Conservation (phyloP, 2,329 filamentous ascomycete genomes). For the Alternaria sp. region DNA sequence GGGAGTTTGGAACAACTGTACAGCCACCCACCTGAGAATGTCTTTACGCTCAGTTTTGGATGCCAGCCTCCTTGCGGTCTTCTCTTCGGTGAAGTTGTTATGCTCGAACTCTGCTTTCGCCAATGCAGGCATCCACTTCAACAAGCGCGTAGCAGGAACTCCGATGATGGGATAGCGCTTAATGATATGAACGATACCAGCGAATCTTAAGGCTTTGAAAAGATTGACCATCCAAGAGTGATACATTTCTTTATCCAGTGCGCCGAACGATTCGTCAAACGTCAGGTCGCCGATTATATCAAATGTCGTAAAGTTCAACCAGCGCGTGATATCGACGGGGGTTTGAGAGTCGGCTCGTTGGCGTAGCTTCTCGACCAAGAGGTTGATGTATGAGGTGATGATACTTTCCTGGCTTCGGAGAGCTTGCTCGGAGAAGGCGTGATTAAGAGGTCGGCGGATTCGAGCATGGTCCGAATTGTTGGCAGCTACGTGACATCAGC, state of each 20-base stretch:
- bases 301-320: conserved; percentile 35
- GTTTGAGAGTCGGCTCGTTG: conserved; percentile 9
- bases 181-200: conserved; percentile 13
- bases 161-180: conserved; percentile 23
- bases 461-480: conserved; percentile 21
- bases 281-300: conserved; percentile 40
- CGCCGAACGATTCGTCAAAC: conserved; percentile 41
- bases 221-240: conserved; percentile 33
- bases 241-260: conserved; percentile 28
- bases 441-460: conserved; percentile 7
- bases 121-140: conserved; percentile 17
- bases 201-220: conserved; percentile 19
- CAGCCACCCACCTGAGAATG: conserved; percentile 17
- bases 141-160: conserved; percentile 8
- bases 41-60: conserved; percentile 30
- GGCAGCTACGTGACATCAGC: conserved; percentile 11
- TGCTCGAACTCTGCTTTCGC: conserved; percentile 14
- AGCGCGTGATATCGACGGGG: conserved; percentile 24
- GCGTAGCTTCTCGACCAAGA: conserved; percentile 22
- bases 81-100: conserved; percentile 21
- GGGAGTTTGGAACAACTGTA: accelerated
- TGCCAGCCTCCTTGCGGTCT: conserved; percentile 22
- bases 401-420: conserved; percentile 28
- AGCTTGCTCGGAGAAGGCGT: conserved; percentile 27
- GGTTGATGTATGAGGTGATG: conserved; percentile 26